Evolutionary conservation across 306 rosid species (phyloP).

Genomic region (Castanea crenata): DNA sequence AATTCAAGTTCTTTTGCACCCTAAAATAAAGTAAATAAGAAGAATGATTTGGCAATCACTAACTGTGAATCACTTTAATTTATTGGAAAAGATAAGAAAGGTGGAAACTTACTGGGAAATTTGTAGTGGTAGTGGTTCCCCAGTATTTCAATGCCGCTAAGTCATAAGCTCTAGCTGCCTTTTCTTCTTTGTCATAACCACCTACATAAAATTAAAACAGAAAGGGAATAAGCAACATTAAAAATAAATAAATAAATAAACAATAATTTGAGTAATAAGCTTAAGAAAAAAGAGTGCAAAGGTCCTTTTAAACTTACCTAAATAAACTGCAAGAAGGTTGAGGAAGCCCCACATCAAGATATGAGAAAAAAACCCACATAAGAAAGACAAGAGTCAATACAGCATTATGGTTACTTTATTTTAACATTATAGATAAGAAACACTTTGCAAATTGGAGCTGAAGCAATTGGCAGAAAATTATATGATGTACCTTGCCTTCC

Average conservation of each 20-base stretch:
- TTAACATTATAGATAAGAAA: not conserved
- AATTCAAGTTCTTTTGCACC: not conserved
- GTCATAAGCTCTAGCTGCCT: slow-evolving; percentile 94
- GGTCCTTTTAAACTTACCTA: slow-evolving; percentile 58
- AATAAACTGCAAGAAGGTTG: slow-evolving; percentile 63
- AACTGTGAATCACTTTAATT: not conserved
- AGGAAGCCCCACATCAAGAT: slow-evolving; percentile 34
- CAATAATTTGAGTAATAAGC: not conserved
- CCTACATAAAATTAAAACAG: slow-evolving; percentile 34
- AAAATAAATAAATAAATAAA: too few relatives aligned
- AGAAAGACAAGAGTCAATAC: slow-evolving; percentile 16
- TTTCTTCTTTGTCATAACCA: slow-evolving; percentile 95
- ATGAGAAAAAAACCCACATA: not conserved
- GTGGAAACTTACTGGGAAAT: slow-evolving; percentile 66
- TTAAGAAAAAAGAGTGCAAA: not conserved
- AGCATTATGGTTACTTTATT: not conserved
- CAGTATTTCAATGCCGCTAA: slow-evolving; percentile 91
- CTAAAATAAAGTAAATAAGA: not conserved
- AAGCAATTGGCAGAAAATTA: not conserved
- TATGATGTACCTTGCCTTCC: slow-evolving; percentile 80
- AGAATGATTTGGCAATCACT: slow-evolving; percentile 10
- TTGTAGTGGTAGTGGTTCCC: slow-evolving; percentile 93
- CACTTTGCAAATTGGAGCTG: not conserved
- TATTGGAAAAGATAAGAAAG: not conserved
- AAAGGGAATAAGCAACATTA: not conserved